phyloP scores from a whole-genome alignment of 73 alveolate species.

The Symbiodinium pilosum region DNA sequence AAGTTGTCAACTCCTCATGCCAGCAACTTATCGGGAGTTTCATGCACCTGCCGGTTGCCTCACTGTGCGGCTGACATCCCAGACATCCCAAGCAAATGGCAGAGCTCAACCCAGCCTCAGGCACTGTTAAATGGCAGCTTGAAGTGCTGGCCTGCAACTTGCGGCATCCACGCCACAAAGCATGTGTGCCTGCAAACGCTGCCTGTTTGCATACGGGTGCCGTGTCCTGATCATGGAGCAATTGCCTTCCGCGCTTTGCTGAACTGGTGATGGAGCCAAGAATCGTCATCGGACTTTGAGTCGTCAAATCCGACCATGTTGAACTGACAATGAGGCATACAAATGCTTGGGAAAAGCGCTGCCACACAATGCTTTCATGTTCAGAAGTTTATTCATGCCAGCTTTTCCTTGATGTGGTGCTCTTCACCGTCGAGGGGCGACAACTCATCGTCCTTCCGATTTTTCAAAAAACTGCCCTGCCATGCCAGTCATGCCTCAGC shows the following conservation, averaged over 20 bases:
- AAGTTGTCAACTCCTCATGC: too few relatives aligned
- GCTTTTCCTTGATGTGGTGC: conserved; percentile 14
- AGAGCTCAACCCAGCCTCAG: conserved; percentile 7
- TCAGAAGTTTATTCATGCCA: not conserved
- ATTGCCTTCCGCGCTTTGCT: too few relatives aligned
- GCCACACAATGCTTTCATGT: not conserved
- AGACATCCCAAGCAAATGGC: too few relatives aligned
- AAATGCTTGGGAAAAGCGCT: too few relatives aligned
- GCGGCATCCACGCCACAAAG: too few relatives aligned
- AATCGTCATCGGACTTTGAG: not conserved
- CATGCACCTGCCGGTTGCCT: too few relatives aligned
- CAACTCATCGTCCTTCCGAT: not conserved
- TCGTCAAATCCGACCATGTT: not conserved
- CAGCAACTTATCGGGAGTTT: too few relatives aligned
- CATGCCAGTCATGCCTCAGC: too few relatives aligned
- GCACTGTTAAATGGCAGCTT: not conserved
- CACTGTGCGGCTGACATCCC: too few relatives aligned
- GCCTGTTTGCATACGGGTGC: conserved; percentile 5
- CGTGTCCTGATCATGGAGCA: not conserved
- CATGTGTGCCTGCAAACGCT: not conserved
- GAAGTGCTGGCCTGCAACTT: not conserved
- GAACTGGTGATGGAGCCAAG: not conserved
- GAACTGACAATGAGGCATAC: too few relatives aligned
- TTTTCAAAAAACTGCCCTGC: too few relatives aligned
- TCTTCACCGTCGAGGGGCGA: conserved; percentile 2